Conservation (phyloP, 1,284 basidiomycete species). For the Pisolithus thermaeus region DNA sequence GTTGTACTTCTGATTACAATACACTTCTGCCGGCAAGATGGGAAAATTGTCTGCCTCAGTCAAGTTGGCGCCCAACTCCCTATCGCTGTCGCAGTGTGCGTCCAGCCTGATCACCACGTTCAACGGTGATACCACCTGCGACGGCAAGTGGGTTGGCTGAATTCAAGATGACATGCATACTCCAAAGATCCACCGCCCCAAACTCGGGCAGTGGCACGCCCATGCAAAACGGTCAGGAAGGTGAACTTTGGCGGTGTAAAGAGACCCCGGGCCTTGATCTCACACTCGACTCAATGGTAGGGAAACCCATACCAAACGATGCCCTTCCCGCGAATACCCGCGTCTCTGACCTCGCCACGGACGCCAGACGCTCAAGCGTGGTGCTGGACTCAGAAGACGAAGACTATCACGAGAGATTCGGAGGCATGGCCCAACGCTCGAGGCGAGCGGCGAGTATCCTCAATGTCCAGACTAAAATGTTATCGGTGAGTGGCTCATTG, state of each 20-base stretch:
- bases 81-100: too few species aligned
- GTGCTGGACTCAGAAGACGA: slow-evolving; percentile 12
- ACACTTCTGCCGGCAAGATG: too few species aligned
- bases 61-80: too few species aligned
- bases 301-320: slow-evolving; percentile 11
- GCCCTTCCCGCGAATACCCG: not conserved
- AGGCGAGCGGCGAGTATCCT: not conserved
- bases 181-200: too few species aligned
- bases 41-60: too few species aligned
- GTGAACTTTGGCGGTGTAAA: slow-evolving; percentile 1
- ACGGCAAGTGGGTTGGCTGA: too few species aligned
- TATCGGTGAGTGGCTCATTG: not conserved
- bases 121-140: too few species aligned
- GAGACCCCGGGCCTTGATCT: too few species aligned
- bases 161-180: too few species aligned
- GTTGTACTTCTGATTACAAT: too few species aligned
- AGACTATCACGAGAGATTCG: slow-evolving; percentile 8
- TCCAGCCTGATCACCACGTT: too few species aligned
- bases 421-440: not conserved
- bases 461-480: not conserved
- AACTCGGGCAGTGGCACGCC: not conserved
- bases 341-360: slow-evolving; percentile 4
- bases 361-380: not conserved
- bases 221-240: slow-evolving; percentile 1
- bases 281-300: not conserved